These are phyloP conservation scores for Tricholoma flavovirens DNA, from an alignment of 768 basidiomycete genomes.

Conservation along the genomic window DNA sequence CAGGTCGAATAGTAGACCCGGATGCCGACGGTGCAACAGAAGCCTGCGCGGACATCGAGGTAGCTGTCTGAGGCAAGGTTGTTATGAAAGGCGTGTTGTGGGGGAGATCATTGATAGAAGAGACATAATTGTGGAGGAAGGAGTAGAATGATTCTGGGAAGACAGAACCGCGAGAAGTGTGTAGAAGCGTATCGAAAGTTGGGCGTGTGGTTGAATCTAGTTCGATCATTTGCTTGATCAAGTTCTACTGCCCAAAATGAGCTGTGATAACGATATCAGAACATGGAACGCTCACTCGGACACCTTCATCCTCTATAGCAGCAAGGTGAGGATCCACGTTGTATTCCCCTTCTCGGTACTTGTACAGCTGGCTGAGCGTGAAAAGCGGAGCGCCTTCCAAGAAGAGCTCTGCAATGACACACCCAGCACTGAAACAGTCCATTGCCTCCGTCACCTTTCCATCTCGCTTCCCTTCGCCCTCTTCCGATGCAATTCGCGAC, in stretches of 20 bases:
- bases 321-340: constrained; percentile 66
- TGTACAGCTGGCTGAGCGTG: constrained; percentile 91
- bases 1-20: constrained; percentile 26
- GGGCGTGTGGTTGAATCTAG: constrained; percentile 74
- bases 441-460: constrained; percentile 88
- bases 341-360: constrained; percentile 84
- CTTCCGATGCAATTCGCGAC: constrained; percentile 43
- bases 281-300: constrained; percentile 54
- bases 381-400: constrained; percentile 91
- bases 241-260: constrained; percentile 46
- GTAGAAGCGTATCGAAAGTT: constrained; percentile 74
- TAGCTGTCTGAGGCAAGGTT: constrained; percentile 27
- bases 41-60: constrained; percentile 22
- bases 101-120: constrained; percentile 69
- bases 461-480: constrained; percentile 62
- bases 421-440: constrained; percentile 95
- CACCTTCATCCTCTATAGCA: constrained; percentile 73
- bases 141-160: constrained; percentile 95
- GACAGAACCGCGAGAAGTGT: constrained; percentile 67
- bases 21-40: constrained; percentile 29
- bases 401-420: constrained; percentile 94
- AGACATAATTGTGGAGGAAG: constrained; percentile 86
- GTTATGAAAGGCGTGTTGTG: constrained; percentile 37
- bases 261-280: constrained; percentile 5
- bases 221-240: constrained; percentile 88